Percentiles rank a stretch among this genome's conserved stretches.
phyloP scores from a whole-genome alignment of 148 eudicot species.

The Salicornia ramosissima region DNA sequence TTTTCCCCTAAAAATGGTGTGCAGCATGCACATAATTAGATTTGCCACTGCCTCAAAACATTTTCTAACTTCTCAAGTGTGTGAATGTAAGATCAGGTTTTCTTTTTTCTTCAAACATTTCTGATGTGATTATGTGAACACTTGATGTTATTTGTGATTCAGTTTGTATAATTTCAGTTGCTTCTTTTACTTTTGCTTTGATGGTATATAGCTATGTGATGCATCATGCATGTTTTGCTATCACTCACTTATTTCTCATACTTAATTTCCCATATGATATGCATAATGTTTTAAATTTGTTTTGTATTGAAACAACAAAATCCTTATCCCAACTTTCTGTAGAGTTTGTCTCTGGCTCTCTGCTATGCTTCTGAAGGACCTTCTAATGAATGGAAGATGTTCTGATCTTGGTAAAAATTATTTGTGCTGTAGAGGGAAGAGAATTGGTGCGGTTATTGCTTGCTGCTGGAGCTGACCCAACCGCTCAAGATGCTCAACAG shows the following conservation, averaged over 20 bases:
- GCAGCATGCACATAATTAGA: too few relatives aligned
- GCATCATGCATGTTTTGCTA: not conserved
- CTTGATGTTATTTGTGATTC: too few relatives aligned
- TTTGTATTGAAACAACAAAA: not conserved
- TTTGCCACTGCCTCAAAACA: too few relatives aligned
- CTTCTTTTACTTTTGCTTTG: not conserved
- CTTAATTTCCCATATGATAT: not conserved
- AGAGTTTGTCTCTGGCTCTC: not conserved
- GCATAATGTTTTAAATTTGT: not conserved
- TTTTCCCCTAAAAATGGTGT: too few relatives aligned
- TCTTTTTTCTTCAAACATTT: too few relatives aligned
- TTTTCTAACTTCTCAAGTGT: too few relatives aligned
- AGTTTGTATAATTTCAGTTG: too few relatives aligned
- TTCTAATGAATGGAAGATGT: not conserved
- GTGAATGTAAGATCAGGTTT: too few relatives aligned
- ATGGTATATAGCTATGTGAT: not conserved
- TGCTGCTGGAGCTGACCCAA: constrained; percentile 91
- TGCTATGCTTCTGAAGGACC: not conserved
- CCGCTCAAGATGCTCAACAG: constrained; percentile 74
- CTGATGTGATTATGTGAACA: too few relatives aligned
- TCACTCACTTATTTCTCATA: not conserved
- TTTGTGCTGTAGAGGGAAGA: constrained; percentile 68
- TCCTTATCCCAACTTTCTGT: not conserved
- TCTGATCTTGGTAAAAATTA: constrained; percentile 4
- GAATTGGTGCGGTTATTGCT: constrained; percentile 77